These are phyloP conservation scores for Kodamaea sagamina DNA, from an alignment of 805 yeast genomes.

Conservation along the genomic window DNA sequence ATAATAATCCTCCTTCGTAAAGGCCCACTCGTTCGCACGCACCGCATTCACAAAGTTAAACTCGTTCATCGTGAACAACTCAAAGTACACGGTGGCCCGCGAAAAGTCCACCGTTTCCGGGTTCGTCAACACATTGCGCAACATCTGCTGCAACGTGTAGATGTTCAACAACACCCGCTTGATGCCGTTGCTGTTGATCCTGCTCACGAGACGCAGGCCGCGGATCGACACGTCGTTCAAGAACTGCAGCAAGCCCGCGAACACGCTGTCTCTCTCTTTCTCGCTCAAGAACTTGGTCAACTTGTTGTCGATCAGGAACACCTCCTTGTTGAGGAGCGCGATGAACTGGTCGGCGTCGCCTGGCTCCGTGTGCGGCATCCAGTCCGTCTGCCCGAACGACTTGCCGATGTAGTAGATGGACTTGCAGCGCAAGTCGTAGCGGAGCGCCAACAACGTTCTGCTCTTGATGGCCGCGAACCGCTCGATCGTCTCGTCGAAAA, in stretches of 20 bases:
- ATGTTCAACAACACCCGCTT: constrained; percentile 61
- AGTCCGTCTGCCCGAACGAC: constrained; percentile 50
- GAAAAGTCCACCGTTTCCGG: constrained; percentile 57
- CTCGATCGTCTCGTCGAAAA: constrained; percentile 39
- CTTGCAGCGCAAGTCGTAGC: constrained; percentile 59
- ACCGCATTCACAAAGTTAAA: constrained; percentile 46
- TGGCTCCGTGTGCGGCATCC: constrained; percentile 53
- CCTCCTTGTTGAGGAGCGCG: constrained; percentile 50
- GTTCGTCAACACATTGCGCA: constrained; percentile 54
- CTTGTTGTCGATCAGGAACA: constrained; percentile 47
- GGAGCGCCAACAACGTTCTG: constrained; percentile 47
- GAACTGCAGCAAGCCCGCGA: constrained; percentile 51
- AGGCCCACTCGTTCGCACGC: constrained; percentile 34
- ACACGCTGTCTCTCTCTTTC: constrained; percentile 31
- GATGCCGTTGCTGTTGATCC: constrained; percentile 59
- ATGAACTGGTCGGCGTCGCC: constrained; percentile 63
- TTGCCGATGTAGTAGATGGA: constrained; percentile 52
- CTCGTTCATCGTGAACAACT: constrained; percentile 52
- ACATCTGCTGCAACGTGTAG: constrained; percentile 66
- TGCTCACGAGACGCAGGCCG: constrained; percentile 52
- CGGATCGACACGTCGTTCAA: constrained; percentile 53
- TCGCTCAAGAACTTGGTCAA: constrained; percentile 37
- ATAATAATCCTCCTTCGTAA: constrained; percentile 46
- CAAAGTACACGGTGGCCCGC: constrained; percentile 56
- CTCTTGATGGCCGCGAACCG: constrained; percentile 38